phyloP scores from a whole-genome alignment of 2,329 filamentous ascomycete species.

The Talaromyces atroroseus region DNA sequence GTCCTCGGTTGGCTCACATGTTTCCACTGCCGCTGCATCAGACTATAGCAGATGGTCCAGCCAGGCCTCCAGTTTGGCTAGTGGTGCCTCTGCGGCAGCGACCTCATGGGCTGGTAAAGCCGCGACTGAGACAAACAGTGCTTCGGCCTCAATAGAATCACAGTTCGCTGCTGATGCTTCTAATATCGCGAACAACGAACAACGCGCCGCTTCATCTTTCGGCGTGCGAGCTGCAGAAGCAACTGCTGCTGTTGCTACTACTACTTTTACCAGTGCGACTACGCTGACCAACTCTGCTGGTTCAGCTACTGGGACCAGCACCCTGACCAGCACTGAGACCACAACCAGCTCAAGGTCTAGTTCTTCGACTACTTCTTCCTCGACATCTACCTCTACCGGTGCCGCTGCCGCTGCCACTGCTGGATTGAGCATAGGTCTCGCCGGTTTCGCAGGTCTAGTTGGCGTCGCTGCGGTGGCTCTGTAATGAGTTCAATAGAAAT shows the following conservation, averaged over 20 bases:
- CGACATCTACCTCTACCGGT: neutral
- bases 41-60: slow-evolving; percentile 12
- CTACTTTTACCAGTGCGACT: neutral
- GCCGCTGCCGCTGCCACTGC: slow-evolving; percentile 7
- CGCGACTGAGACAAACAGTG: slow-evolving; percentile 7
- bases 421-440: slow-evolving; percentile 10
- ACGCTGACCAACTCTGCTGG: slow-evolving; percentile 12
- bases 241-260: neutral
- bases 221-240: slow-evolving; percentile 1
- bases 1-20: neutral
- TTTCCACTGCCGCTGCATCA: neutral
- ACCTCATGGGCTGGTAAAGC: slow-evolving; percentile 8
- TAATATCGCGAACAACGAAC: slow-evolving; percentile 8
- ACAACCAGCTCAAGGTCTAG: neutral
- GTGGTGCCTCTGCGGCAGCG: slow-evolving; percentile 4
- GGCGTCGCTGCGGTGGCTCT: slow-evolving; percentile 13
- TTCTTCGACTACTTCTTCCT: neutral
- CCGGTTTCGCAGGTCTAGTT: slow-evolving; percentile 11
- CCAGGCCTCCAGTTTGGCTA: slow-evolving; percentile 9
- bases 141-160: slow-evolving; percentile 8
- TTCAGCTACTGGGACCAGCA: slow-evolving; percentile 8
- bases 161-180: slow-evolving; percentile 12
- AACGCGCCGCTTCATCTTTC: slow-evolving; percentile 4
- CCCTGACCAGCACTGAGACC: neutral
- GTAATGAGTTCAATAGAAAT: neutral